Conservation (phyloP, 495 filamentous ascomycete species). For the Tuber magnatum region DNA sequence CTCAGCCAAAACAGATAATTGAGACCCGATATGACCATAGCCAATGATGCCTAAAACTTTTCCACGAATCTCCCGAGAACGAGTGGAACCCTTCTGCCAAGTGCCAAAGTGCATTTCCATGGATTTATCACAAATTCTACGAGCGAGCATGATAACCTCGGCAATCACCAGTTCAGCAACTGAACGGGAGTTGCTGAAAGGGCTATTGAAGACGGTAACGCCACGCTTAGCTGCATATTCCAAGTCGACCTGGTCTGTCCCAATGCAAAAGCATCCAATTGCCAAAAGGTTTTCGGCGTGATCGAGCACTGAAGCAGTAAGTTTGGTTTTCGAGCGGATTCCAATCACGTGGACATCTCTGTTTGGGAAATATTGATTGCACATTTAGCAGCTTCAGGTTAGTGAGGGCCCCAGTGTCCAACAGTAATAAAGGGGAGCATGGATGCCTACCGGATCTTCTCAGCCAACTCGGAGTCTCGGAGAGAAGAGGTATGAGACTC, state of each 20-base stretch:
- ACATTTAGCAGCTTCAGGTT: conserved; percentile 17
- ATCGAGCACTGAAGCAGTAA: conserved; percentile 73
- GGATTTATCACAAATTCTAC: conserved; percentile 87
- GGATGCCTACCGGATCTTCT: conserved; percentile 78
- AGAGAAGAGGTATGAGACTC: conserved; percentile 83
- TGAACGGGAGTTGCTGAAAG: conserved; percentile 93
- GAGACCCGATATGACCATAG: conserved; percentile 95
- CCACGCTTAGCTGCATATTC: conserved; percentile 84
- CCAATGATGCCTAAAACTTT: conserved; percentile 96
- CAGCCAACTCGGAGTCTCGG: conserved; percentile 85
- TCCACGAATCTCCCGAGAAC: conserved; percentile 96
- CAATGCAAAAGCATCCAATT: conserved; percentile 98
- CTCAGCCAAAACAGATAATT: conserved; percentile 91
- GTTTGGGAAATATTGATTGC: conserved; percentile 18
- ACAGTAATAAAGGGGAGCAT: conserved; percentile 3
- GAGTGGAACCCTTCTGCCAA: conserved; percentile 96
- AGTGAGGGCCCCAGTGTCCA: conserved; percentile 14
- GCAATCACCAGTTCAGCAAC: conserved; percentile 93
- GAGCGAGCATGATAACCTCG: conserved; percentile 84
- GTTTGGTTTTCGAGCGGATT: conserved; percentile 94
- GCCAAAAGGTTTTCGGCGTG: conserved; percentile 92
- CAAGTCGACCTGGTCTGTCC: conserved; percentile 96
- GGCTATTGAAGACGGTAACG: conserved; percentile 98
- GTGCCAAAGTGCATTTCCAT: conserved; percentile 89
- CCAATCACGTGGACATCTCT: conserved; percentile 97